Conservation (phyloP, 2,329 filamentous ascomycete species). For the Keithomyces neogunnii region DNA sequence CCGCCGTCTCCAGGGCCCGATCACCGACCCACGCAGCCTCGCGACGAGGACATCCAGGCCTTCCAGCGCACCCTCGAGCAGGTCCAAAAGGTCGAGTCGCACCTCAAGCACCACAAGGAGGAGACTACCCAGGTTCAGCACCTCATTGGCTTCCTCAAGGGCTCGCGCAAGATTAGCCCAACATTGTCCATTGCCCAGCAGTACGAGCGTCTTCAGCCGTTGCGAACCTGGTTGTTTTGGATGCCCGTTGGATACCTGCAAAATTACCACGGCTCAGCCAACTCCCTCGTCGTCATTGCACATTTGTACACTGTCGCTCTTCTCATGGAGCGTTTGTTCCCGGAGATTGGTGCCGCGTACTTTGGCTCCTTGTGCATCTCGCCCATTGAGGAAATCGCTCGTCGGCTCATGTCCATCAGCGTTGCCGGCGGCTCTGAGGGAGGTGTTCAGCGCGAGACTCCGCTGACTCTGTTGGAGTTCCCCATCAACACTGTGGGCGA, state of each 20-base stretch:
- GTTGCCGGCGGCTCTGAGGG: constrained; percentile 47
- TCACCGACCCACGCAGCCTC: constrained; percentile 52
- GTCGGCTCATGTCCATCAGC: constrained; percentile 62
- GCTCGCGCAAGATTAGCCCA: constrained; percentile 61
- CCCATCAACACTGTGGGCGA: constrained; percentile 61
- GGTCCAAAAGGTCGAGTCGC: constrained; percentile 58
- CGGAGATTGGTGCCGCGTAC: constrained; percentile 83
- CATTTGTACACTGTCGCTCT: constrained; percentile 88
- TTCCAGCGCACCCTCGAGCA: constrained; percentile 60
- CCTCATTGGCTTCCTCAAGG: constrained; percentile 63
- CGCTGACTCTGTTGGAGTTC: constrained; percentile 61
- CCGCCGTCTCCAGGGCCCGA: constrained; percentile 54
- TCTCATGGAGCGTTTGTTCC: constrained; percentile 82
- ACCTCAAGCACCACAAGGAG: constrained; percentile 61
- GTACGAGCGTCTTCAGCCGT: constrained; percentile 79
- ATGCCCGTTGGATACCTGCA: constrained; percentile 79
- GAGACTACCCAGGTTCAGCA: constrained; percentile 61
- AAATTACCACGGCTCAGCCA: constrained; percentile 65
- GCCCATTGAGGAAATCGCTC: constrained; percentile 80
- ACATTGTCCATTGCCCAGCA: constrained; percentile 69
- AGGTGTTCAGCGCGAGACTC: constrained; percentile 44
- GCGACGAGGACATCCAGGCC: constrained; percentile 61
- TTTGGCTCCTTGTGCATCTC: constrained; percentile 71
- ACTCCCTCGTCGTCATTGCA: constrained; percentile 73
- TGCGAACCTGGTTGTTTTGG: constrained; percentile 94